Evolutionary conservation across 2,329 filamentous ascomycete genomes (phyloP).

Genomic region (Sarocladiaceae sp.): DNA sequence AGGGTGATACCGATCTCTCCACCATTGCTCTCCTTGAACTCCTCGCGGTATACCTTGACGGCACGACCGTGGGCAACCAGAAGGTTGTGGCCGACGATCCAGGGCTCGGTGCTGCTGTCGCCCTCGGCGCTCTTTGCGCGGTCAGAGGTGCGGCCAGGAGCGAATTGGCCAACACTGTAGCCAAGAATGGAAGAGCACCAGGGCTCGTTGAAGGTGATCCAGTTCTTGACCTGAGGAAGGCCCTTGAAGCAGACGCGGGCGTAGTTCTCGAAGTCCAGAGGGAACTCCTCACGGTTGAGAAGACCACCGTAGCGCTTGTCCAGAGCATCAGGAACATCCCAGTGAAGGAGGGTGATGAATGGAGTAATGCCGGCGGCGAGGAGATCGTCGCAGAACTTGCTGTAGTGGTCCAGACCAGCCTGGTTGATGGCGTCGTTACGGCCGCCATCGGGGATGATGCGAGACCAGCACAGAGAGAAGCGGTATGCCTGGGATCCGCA

Average conservation of each 20-base stretch:
- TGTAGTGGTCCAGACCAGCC: conserved; percentile 72
- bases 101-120: conserved; percentile 73
- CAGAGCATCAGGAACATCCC: conserved; percentile 78
- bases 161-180: conserved; percentile 73
- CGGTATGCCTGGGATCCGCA: conserved; percentile 73
- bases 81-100: conserved; percentile 78
- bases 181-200: conserved; percentile 81
- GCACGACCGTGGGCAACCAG: conserved; percentile 76
- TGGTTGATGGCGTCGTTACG: conserved; percentile 79
- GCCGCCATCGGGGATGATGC: conserved; percentile 81
- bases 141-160: conserved; percentile 78
- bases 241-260: conserved; percentile 71
- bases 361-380: conserved; percentile 72
- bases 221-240: conserved; percentile 74
- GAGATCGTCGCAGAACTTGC: conserved; percentile 74
- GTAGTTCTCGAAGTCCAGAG: conserved; percentile 75
- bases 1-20: conserved; percentile 85
- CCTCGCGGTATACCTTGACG: conserved; percentile 77
- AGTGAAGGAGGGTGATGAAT: conserved; percentile 81
- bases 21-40: conserved; percentile 68
- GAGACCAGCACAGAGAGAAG: conserved; percentile 81
- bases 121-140: conserved; percentile 65
- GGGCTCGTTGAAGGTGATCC: conserved; percentile 90
- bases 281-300: conserved; percentile 77
- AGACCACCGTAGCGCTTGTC: conserved; percentile 79